These are phyloP conservation scores for Kodamaea laetipori DNA, from an alignment of 805 yeast species.

Conservation along the genomic window DNA sequence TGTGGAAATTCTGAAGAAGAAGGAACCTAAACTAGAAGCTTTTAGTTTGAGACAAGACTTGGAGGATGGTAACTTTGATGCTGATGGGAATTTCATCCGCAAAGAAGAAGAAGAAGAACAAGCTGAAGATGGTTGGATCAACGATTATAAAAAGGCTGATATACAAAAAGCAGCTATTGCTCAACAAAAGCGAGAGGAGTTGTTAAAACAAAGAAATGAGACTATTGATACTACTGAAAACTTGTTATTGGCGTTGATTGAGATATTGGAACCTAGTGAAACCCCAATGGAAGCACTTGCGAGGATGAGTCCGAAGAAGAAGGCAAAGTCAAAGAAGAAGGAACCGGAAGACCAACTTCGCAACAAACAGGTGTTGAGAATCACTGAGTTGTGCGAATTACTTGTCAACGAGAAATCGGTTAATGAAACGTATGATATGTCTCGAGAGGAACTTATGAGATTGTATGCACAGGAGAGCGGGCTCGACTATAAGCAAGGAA, in stretches of 20 bases:
- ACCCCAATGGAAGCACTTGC: conserved; percentile 58
- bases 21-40: conserved; percentile 55
- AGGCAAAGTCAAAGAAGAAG: conserved; percentile 18
- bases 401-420: conserved; percentile 45
- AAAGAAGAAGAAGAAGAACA: conserved; percentile 34
- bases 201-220: conserved; percentile 20
- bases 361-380: conserved; percentile 24
- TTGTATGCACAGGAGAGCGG: conserved; percentile 48
- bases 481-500: conserved; percentile 22
- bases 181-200: conserved; percentile 23
- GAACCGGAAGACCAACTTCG: conserved; percentile 17
- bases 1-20: conserved; percentile 11
- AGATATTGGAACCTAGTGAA: conserved; percentile 57
- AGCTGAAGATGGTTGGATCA: conserved; percentile 39
- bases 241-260: conserved; percentile 36
- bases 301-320: conserved; percentile 34
- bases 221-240: conserved; percentile 16
- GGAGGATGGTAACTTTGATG: conserved; percentile 61
- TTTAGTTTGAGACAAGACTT: conserved; percentile 61
- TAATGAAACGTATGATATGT: conserved; percentile 51
- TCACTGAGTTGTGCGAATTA: conserved; percentile 53
- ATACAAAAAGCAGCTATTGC: conserved; percentile 45
- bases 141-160: conserved; percentile 36
- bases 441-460: conserved; percentile 57
- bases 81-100: conserved; percentile 58